Evolutionary conservation across 2,329 filamentous ascomycete species (phyloP).

Genomic region (Fonsecaea pedrosoi): DNA sequence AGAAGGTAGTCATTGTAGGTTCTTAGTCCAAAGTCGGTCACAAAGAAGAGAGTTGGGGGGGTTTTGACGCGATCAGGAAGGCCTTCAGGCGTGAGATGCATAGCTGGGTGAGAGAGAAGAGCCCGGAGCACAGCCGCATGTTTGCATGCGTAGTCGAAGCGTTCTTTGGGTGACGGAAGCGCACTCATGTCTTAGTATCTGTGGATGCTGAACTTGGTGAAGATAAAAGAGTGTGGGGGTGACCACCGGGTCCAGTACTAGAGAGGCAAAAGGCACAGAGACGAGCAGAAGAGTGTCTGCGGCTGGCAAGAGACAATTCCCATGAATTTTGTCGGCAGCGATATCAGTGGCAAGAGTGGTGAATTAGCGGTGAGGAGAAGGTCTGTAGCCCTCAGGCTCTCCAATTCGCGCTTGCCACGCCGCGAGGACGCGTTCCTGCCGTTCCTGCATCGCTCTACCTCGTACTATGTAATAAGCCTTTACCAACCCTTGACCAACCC

Average conservation of each 20-base stretch:
- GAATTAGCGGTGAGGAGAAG: background rate
- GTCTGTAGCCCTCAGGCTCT: background rate
- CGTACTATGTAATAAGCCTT: too few species aligned
- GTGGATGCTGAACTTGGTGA: background rate
- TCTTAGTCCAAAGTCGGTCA: constrained; percentile 26
- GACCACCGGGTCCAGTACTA: background rate
- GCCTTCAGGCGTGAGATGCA: constrained; percentile 3
- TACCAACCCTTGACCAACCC: too few species aligned
- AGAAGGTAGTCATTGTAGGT: constrained; percentile 28
- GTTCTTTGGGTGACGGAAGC: constrained; percentile 24
- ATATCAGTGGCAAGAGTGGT: background rate
- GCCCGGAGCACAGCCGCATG: constrained; percentile 28
- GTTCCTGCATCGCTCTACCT: too few species aligned
- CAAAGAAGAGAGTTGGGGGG: constrained; percentile 25
- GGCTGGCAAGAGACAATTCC: background rate
- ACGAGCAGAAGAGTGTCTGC: background rate
- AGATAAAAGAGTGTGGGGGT: background rate
- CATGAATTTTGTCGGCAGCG: background rate
- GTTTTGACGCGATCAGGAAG: constrained; percentile 20
- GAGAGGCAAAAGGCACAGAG: background rate
- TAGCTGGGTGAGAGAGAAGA: constrained; percentile 24
- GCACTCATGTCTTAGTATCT: constrained; percentile 2
- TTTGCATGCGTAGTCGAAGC: constrained; percentile 23
- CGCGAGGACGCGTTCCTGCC: background rate
- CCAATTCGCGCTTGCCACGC: background rate